Evolutionary conservation across 768 basidiomycete species (phyloP), one percentile per base, ranked within the genome.

Genomic region (Butyriboletus loyo): DNA sequence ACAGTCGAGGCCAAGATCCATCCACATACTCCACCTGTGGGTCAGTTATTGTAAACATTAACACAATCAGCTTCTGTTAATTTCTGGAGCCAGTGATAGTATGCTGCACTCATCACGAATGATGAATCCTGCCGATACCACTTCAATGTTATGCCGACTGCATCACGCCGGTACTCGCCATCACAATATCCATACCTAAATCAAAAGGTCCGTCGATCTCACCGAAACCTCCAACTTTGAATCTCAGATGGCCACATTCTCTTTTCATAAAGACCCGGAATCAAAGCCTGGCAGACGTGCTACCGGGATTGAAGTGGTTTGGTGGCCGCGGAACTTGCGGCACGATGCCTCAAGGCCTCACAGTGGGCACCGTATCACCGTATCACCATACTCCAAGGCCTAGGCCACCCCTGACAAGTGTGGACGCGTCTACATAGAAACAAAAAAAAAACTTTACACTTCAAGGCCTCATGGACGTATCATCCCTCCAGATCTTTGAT

Each of bases 371-470:
- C n/a, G n/a, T n/a, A n/a, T n/a, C n/a, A n/a, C n/a, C n/a, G n/a
- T n/a, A n/a, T n/a, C n/a, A n/a, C n/a, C n/a, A n/a, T n/a, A n/a
- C n/a, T n/a, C n/a, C n/a, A 36, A n/a, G 30, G 30, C 28, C 35
- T 27, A 10, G 27, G 27, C 28, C 54, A n/a, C n/a, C n/a, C 10
- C 13, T 32, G 19, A 19, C 8, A 31, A 10, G 28, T 9, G 55
- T 41, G 57, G 51, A 45, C 7, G n/a, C n/a, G n/a, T n/a, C n/a
- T n/a, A n/a, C n/a, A n/a, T n/a, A n/a, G n/a, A n/a, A n/a, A n/a
- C n/a, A n/a, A n/a, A n/a, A n/a, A n/a, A n/a, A n/a, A n/a, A 50
- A 62, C 55, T 30, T 46, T 58, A 47, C 36, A 21, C 50, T 47
- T 42, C 41, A 28, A 19, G 41, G 10, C 28, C 59, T 56, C 59